Base-by-base conservation (phyloP, 1,284 basidiomycete species). In the Agroathelia rolfsii region DNA sequence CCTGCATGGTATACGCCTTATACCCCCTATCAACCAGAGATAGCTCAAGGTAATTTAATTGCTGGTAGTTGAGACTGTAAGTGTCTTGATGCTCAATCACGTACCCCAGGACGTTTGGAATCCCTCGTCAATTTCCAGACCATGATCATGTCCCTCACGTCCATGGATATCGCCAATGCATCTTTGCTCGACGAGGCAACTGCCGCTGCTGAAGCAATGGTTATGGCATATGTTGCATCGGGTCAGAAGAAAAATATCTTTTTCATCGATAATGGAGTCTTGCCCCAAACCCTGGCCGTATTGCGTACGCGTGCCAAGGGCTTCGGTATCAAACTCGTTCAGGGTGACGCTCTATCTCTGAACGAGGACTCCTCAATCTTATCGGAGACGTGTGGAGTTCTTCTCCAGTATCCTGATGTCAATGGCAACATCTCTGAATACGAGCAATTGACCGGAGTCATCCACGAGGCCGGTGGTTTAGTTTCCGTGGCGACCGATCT, bases 1-100 rank as follows among this genome's bases (percentile, higher is more conserved):
- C 94, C 93, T 15, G 87, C 83, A 7, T 98, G 94, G 94, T 97
- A 97, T 60, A 97, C 93, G 3, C 89, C 87, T 31, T 97, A 97
- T 58, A 96, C 92, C 2, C 93, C 94, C 1, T 85, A 84, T 53
- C 88, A 94, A 54, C 85, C 89, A 5, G 89, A 95, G 62, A 84
- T 94, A 51, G 77, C 90, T 13, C 88, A 94, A 72, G 89, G 89
- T 81, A 46, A 5, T 58, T 42, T n/a, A n/a, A n/a, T n/a, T n/a
- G n/a, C n/a, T n/a, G n/a, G n/a, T n/a, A n/a, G n/a, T n/a, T n/a
- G 31, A 13, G 34, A 19, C 15, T 35, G 34, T 10, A 10, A 26
- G 22, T 35, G 36, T 25, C 36, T 33, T 46, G 40, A 41, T 49
- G 39, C 45, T 35, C 35, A 31, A 35, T 22, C 24, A 13, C 29